These are phyloP conservation scores for Schwanniomyces polymorphus DNA, from an alignment of 805 yeast genomes.

Conservation along the genomic window DNA sequence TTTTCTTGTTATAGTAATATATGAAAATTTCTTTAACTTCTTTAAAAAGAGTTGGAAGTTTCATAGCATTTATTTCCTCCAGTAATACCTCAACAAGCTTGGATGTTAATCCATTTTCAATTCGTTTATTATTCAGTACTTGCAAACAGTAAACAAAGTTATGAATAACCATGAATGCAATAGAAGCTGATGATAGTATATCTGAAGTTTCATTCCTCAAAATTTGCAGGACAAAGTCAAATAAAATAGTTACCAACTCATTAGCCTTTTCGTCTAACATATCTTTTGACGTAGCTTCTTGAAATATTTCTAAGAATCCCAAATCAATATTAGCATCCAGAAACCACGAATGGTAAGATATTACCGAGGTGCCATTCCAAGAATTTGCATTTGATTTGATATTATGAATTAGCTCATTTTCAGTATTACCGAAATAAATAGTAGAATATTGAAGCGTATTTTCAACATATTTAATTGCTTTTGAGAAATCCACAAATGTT, in stretches of 20 bases:
- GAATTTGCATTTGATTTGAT: slow-evolving; percentile 12
- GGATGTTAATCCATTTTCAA: background rate
- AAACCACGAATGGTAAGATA: slow-evolving; percentile 37
- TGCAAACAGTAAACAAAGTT: slow-evolving; percentile 25
- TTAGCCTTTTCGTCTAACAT: background rate
- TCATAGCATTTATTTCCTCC: background rate
- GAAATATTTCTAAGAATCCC: background rate
- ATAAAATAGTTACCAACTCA: background rate
- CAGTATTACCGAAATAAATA: slow-evolving; percentile 18
- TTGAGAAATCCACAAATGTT: slow-evolving; percentile 15
- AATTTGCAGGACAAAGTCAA: background rate
- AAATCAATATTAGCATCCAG: slow-evolving; percentile 12
- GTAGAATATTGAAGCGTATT: slow-evolving; percentile 28
- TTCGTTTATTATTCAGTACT: slow-evolving; percentile 15
- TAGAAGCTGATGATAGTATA: background rate
- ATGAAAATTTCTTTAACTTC: background rate
- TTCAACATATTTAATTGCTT: slow-evolving; percentile 32
- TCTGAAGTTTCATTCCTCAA: background rate
- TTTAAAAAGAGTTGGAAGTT: background rate
- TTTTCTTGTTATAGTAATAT: background rate
- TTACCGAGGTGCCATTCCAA: slow-evolving; percentile 26
- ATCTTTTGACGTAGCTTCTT: background rate
- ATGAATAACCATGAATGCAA: slow-evolving; percentile 17
- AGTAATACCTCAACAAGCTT: background rate
- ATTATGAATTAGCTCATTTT: slow-evolving; percentile 11